phyloP scores from a whole-genome alignment of 768 basidiomycete species.

The Amanita molliuscula region DNA sequence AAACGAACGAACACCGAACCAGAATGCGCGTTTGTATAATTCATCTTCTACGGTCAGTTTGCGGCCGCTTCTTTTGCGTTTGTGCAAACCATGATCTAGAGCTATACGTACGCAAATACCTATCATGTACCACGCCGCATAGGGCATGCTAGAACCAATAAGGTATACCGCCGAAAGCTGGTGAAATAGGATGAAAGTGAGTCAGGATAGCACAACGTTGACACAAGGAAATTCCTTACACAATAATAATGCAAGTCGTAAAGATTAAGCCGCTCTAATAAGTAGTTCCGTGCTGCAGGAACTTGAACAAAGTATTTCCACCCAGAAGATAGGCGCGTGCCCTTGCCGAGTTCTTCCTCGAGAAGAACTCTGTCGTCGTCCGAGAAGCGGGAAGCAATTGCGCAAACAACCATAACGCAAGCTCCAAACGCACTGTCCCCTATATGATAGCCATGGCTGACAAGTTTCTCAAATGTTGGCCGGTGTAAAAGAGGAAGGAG shows the following conservation, averaged over 20 bases:
- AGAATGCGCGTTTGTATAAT: slow-evolving; percentile 50
- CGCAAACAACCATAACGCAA: slow-evolving; percentile 55
- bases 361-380: slow-evolving; percentile 33
- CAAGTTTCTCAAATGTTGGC: slow-evolving; percentile 45
- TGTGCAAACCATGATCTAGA: slow-evolving; percentile 56
- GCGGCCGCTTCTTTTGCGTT: slow-evolving; percentile 27
- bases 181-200: neutral
- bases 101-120: slow-evolving; percentile 50
- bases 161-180: slow-evolving; percentile 24
- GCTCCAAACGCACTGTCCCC: slow-evolving; percentile 40
- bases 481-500: slow-evolving; percentile 57
- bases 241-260: slow-evolving; percentile 65
- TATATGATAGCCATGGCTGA: slow-evolving; percentile 37
- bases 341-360: slow-evolving; percentile 16
- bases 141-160: slow-evolving; percentile 35
- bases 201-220: slow-evolving; percentile 19
- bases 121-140: slow-evolving; percentile 45
- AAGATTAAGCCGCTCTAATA: slow-evolving; percentile 47
- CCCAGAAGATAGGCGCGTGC: slow-evolving; percentile 35
- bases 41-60: slow-evolving; percentile 37
- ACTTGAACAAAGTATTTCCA: slow-evolving; percentile 59
- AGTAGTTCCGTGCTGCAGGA: slow-evolving; percentile 44
- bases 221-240: slow-evolving; percentile 35
- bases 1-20: slow-evolving; percentile 19
- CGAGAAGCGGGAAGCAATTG: slow-evolving; percentile 49